Evolutionary conservation across 1,284 basidiomycete genomes (phyloP), one percentile per base, ranked within the genome.

Genomic region (Mycena citricolor): DNA sequence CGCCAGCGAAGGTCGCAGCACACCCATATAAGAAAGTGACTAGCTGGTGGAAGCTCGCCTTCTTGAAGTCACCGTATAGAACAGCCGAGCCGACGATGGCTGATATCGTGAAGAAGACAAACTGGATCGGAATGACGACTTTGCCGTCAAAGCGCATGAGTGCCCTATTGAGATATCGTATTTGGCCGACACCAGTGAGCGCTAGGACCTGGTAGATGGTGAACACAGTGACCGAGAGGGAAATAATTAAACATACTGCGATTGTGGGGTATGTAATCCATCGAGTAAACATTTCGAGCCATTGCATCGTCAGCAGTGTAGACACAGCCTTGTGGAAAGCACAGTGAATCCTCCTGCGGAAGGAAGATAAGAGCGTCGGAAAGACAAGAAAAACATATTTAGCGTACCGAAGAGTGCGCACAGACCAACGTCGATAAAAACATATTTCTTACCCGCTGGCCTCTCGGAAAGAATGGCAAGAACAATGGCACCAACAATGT

Each of bases 41-140:
- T 52, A 94, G 77, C 57, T 87, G 79, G 59, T 94, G 86, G 61
- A 92, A 85, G 11, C 77, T 76, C 11, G 88, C 81, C 47, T 77
- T 79, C 51, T 82, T 77, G 67, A 99, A 97, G 64, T 98, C 95
- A 24, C 90, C 86, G 61, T 95, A 99, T 3, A 98, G 76, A 16
- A 98, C 87, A 0, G 93, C 91, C 4, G 90, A 94, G 19, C 94
- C 94, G 33, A 92, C 71, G 54, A 99, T 95, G 4, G 92, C 92
- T 30, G 85, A 87, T 16, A 93, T 70, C 33, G 83, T 90, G 65
- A 90, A 90, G 49, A 95, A 76, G 30, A 97, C 93, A 63, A 97
- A 99, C 70, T 97, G 94, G 11, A 86, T 86, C 2, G 95, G 95
- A 49, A 95, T 92, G 24, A 95, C 93, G 40, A 86, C 79, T 65